Base-by-base conservation (phyloP, 306 rosid species). In the Malus orientalis region DNA sequence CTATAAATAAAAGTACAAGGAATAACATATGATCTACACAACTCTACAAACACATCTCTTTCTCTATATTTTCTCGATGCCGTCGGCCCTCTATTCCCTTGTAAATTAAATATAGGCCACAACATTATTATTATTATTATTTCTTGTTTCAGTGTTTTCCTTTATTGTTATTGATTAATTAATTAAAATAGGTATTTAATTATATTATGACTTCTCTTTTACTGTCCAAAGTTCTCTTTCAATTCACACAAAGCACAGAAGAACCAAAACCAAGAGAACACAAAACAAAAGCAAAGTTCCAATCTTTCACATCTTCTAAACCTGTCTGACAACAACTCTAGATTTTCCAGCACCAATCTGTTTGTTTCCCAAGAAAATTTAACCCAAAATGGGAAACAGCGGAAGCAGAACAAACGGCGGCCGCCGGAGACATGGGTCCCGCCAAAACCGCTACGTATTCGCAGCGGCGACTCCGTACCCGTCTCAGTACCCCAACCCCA, bases 401-500 rank as follows among this genome's bases (percentile, higher is more conserved):
- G 88, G 93, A 42, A 95, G 97, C 30, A 88, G 84, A 53, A 82
- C 85, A 53, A 74, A 54, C 33, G 81, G 76, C 73, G 59, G 32
- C 47, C 88, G 92, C 30, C 88, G 96, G 74, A 83, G 97, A 70
- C 88, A 81, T 76, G 87, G 84, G 1, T 70, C 82, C 53, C 82
- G 93, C 2, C 84, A 84, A 13, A 89, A 86, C 74, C 91, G 90
- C 3, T 89, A 85, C 51, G 93, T 86, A 40, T 87, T 87, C 20
- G 88, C 98, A 0, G 86, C 92, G 11, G 88, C 89, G 4, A 80
- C 97, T 8, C 96, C 91, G 7, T 89, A 89, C 83, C 89, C 89
- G 19, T 25, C 91, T 4, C 91, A 85, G 69, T 82, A 78, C 77
- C 87, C 87, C 4, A 81, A 83, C 82, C 73, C 87, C 7, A 73